A percentile compares a stretch with the other conserved stretches of the same genome.
These are phyloP conservation scores for Oryza coarctata DNA, from an alignment of 176 grass and related monocot genomes.

Conservation along the genomic window DNA sequence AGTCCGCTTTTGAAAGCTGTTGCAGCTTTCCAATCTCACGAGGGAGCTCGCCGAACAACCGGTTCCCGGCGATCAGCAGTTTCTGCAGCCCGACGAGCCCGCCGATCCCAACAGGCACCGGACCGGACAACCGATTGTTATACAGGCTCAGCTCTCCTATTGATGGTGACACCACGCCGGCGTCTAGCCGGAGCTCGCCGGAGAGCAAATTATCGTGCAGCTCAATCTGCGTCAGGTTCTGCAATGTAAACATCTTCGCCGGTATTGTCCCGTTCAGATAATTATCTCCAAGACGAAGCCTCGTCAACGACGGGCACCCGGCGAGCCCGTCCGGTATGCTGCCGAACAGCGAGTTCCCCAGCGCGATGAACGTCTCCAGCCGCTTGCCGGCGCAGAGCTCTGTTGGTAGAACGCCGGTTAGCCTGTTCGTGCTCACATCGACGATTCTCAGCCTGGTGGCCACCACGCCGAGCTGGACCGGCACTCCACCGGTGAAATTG, in stretches of 20 bases:
- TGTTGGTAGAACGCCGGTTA: constrained; percentile 64
- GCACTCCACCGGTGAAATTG: constrained; percentile 83
- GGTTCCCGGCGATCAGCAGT: constrained; percentile 63
- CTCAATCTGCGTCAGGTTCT: constrained; percentile 82
- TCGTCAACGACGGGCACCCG: constrained; percentile 52
- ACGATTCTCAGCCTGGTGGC: constrained; percentile 56
- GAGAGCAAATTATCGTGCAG: constrained; percentile 82
- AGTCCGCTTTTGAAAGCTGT: constrained; percentile 77
- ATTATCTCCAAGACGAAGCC: constrained; percentile 81
- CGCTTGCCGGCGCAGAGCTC: constrained; percentile 61
- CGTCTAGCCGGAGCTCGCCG: constrained; percentile 54
- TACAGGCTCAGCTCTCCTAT: constrained; percentile 71
- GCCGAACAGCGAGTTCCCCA: constrained; percentile 78
- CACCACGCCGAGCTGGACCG: constrained; percentile 53
- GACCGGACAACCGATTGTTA: constrained; percentile 63
- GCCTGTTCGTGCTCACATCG: constrained; percentile 77
- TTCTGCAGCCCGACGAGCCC: constrained; percentile 76
- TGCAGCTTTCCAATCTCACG: constrained; percentile 54
- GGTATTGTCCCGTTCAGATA: constrained; percentile 83
- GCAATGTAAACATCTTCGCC: constrained; percentile 57
- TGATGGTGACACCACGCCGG: constrained; percentile 47
- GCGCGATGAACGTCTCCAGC: constrained; percentile 80
- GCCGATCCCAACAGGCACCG: constrained; percentile 56
- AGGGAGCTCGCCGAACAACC: constrained; percentile 57
- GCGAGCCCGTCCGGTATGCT: constrained; percentile 61